Evolutionary conservation across 257 asterid species (phyloP).

Genomic region (Orobanche coerulescens): DNA sequence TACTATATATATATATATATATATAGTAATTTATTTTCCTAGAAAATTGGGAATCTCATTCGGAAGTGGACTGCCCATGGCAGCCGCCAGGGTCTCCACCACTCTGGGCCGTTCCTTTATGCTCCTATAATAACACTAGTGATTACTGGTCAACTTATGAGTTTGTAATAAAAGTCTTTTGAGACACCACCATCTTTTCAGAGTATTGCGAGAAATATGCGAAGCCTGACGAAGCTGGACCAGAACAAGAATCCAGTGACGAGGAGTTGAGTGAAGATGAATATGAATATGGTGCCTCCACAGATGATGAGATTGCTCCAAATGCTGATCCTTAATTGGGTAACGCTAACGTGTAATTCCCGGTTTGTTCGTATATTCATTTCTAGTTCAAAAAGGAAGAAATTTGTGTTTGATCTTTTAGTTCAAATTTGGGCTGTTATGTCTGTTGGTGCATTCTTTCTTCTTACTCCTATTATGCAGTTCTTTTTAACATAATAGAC

Average conservation of each 20-base stretch:
- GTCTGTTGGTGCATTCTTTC: too few relatives aligned
- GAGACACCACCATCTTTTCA: conserved; percentile 18
- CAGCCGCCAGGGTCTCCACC: too few relatives aligned
- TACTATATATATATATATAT: too few relatives aligned
- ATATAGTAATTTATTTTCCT: too few relatives aligned
- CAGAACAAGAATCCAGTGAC: conserved; percentile 58
- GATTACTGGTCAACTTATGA: neutral
- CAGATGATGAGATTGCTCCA: conserved; percentile 72
- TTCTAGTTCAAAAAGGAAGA: too few relatives aligned
- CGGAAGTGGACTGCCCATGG: too few relatives aligned
- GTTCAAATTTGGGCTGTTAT: too few relatives aligned
- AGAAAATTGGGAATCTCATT: too few relatives aligned
- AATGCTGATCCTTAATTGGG: conserved; percentile 46
- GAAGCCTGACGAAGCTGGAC: conserved; percentile 55
- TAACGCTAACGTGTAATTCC: neutral
- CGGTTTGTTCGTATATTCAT: conserved; percentile 36
- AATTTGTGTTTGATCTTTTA: too few relatives aligned
- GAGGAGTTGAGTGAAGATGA: conserved; percentile 68
- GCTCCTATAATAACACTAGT: neutral
- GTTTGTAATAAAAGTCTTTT: neutral
- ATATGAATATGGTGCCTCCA: conserved; percentile 52
- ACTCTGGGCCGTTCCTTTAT: too few relatives aligned
- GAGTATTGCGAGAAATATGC: conserved; percentile 72
- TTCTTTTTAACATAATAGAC: too few relatives aligned
- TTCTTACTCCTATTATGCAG: too few relatives aligned